A percentile compares a stretch with the other conserved stretches of the same genome.
Conservation (phyloP, 331 rosid species). For the Malus hybrid region DNA sequence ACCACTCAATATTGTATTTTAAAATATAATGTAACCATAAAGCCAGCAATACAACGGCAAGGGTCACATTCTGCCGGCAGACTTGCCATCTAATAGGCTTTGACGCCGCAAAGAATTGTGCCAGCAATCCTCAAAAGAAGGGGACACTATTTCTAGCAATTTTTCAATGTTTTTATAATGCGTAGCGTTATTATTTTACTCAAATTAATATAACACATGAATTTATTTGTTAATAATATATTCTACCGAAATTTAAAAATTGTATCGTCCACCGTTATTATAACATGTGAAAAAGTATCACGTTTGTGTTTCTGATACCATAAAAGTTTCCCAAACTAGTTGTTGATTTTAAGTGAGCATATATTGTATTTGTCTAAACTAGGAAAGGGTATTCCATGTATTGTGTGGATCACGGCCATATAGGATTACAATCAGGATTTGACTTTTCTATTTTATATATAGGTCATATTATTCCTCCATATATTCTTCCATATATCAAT, state of each 20-base stretch:
- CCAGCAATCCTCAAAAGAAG: background rate
- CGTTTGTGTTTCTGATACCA: too few species aligned
- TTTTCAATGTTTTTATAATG: rapidly evolving
- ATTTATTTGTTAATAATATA: too few species aligned
- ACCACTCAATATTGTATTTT: background rate
- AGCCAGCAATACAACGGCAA: slow-evolving; percentile 40
- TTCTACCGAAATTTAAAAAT: rapidly evolving
- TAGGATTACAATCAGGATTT: too few species aligned
- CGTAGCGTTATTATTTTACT: too few species aligned
- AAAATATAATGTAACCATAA: slow-evolving; percentile 22
- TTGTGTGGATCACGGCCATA: too few species aligned
- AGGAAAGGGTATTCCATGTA: too few species aligned
- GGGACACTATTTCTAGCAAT: background rate
- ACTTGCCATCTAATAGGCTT: slow-evolving; percentile 21
- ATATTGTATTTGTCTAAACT: too few species aligned
- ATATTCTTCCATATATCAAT: too few species aligned
- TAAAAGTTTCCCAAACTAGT: background rate
- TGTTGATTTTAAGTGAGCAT: background rate
- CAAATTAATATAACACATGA: too few species aligned
- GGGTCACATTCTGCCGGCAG: slow-evolving; percentile 28
- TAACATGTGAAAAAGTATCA: too few species aligned
- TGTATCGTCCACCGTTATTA: rapidly evolving
- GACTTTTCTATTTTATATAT: too few species aligned
- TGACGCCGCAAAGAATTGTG: slow-evolving; percentile 15
- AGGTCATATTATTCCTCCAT: too few species aligned